phyloP scores from a whole-genome alignment of 1,284 basidiomycete species.

The Ustilago tritici region DNA sequence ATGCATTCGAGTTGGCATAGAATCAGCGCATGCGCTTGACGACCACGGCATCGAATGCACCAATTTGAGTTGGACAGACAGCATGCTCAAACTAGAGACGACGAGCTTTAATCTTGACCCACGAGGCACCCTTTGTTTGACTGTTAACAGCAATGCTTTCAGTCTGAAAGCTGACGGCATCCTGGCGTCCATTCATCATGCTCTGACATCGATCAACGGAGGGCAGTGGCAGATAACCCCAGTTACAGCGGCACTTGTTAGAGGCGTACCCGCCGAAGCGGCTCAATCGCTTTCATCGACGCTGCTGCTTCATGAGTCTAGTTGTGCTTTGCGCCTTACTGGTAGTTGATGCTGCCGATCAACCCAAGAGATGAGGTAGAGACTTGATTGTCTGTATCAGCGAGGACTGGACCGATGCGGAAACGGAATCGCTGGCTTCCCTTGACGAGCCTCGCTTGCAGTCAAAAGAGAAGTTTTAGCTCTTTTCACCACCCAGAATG shows the following conservation, averaged over 20 bases:
- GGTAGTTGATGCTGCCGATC: neutral
- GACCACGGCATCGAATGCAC: neutral
- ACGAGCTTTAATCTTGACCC: neutral
- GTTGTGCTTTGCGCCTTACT: neutral
- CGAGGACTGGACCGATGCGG: neutral
- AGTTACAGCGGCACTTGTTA: neutral
- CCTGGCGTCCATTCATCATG: neutral
- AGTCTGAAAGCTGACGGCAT: neutral
- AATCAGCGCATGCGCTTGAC: neutral
- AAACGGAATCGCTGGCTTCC: neutral
- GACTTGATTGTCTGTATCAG: neutral
- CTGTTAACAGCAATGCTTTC: neutral
- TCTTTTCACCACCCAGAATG: slow-evolving; percentile 1
- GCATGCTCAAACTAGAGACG: neutral
- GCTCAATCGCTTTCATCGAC: neutral
- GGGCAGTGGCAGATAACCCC: neutral
- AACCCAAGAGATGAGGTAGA: neutral
- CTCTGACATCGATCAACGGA: neutral
- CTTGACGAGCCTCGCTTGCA: slow-evolving; percentile 21
- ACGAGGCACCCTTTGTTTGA: neutral
- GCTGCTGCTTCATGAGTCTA: neutral
- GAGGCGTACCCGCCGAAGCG: neutral
- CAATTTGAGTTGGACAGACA: neutral
- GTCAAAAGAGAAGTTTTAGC: neutral
- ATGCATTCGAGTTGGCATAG: neutral